phyloP scores from a whole-genome alignment of 2,329 filamentous ascomycete genomes.

The Aureobasidium uvarum region DNA sequence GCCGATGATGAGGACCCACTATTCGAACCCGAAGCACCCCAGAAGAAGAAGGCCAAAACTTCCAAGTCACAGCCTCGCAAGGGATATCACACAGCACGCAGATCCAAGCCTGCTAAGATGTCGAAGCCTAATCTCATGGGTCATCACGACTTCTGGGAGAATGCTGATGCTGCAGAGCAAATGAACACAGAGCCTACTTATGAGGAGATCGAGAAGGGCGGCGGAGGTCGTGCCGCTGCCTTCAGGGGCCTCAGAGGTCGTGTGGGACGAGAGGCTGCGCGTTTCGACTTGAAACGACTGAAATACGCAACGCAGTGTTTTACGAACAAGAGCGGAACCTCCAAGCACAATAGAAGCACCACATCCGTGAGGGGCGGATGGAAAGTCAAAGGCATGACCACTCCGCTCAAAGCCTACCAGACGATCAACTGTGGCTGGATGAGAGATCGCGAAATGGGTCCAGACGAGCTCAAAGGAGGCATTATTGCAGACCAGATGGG shows the following conservation, averaged over 20 bases:
- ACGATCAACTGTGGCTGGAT: constrained; percentile 56
- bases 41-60: background rate
- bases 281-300: background rate
- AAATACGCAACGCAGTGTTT: no score
- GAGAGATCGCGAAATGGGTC: constrained; percentile 50
- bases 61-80: background rate
- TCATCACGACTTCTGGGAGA: constrained; percentile 1
- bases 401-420: constrained; percentile 51
- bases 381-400: constrained; percentile 51
- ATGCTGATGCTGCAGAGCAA: background rate
- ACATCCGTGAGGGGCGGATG: constrained; percentile 41
- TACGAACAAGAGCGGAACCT: constrained; percentile 34
- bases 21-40: background rate
- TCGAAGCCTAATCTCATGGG: background rate
- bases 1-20: background rate
- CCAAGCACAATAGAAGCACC: constrained; percentile 29
- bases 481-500: constrained; percentile 47
- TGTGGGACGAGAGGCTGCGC: background rate
- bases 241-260: background rate
- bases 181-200: background rate
- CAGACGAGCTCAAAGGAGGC: constrained; percentile 38
- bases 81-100: no score
- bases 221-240: background rate
- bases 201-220: background rate
- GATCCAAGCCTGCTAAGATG: background rate